phyloP scores from a whole-genome alignment of 164 flowering plant species.

The Vitis rupestris region DNA sequence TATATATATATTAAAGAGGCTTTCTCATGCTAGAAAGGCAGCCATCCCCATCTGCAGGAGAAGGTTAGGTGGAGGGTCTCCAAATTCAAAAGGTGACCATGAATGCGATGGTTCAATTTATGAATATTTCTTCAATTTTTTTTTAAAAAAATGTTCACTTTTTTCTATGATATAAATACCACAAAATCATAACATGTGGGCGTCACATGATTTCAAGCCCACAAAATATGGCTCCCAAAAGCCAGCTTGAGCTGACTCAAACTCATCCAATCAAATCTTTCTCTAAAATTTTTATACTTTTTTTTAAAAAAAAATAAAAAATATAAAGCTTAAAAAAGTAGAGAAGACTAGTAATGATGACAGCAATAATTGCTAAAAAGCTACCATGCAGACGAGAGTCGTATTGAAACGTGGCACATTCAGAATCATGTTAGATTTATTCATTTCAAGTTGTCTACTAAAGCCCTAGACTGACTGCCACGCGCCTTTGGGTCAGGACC shows the following conservation, averaged over 20 bases:
- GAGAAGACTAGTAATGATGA: conserved; percentile 3
- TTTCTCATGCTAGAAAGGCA: no score
- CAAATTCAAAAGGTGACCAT: no score
- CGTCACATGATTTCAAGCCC: not conserved
- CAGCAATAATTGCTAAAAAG: conserved; percentile 17
- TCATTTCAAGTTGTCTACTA: not conserved
- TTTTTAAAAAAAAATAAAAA: not conserved
- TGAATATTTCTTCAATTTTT: no score
- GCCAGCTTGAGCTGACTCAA: not conserved
- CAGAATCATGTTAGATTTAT: no score
- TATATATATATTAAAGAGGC: no score
- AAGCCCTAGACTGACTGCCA: not conserved
- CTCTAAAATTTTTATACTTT: no score
- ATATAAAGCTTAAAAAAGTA: not conserved
- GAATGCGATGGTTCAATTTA: no score
- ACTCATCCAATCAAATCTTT: not conserved
- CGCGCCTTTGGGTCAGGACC: no score
- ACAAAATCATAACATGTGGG: not conserved
- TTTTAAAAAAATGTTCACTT: no score
- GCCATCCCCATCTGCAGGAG: no score
- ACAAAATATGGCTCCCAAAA: not conserved
- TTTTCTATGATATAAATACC: no score
- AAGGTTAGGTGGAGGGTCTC: no score
- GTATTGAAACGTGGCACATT: not conserved
- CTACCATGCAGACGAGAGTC: conserved; percentile 7